Base-by-base conservation (phyloP, 2,329 filamentous ascomycete genomes). In the Blastomyces parvus region DNA sequence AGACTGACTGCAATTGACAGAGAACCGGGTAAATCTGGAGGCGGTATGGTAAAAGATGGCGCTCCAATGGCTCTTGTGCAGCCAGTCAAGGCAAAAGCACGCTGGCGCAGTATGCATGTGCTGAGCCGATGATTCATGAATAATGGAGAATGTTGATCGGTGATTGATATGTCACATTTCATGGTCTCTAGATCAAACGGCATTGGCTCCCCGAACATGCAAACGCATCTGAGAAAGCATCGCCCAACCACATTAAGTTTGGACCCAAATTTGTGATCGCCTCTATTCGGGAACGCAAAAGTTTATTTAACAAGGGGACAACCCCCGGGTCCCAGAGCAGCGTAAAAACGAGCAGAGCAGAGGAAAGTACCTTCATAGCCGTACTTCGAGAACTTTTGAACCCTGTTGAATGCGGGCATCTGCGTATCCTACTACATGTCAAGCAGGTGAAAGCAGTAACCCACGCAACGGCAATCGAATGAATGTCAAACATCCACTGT, bases 401-500 rank as follows among this genome's bases (percentile, higher is more conserved):
- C 11, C 19, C 53, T 11, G 46, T 22, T 14, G 22, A 40, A 57
- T 25, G 42, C 55, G 55, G 27, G 52, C 17, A 22, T 19, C 56
- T 59, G 40, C 56, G n/a, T 59, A 27, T 27, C 1, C 22, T 19
- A 40, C 40, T 58, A 27, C 22, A 48, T n/a, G 25, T 33, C 42
- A 17, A 48, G 8, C 14, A 27, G 42, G 6, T 19, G 13, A 14
- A 42, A 19, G 40, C 40, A 42, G 40, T 42, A 46, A 17, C 8
- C 8, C 42, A n/a, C 25, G 9, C 25, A 46, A 59, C 57, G 25
- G 1, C 25, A 59, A 33, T 48, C 9, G 40, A 36, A 33, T 8
- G 11, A 7, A 22, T 22, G 44, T 59, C n/a, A 74, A 53, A 77
- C 70, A 59, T 74, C 71, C 66, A 82, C 50, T 1, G 82, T 83